Percentiles rank a stretch among this genome's conserved stretches.
phyloP scores from a whole-genome alignment of 2,329 filamentous ascomycete species.

The Biscogniauxia sp. region DNA sequence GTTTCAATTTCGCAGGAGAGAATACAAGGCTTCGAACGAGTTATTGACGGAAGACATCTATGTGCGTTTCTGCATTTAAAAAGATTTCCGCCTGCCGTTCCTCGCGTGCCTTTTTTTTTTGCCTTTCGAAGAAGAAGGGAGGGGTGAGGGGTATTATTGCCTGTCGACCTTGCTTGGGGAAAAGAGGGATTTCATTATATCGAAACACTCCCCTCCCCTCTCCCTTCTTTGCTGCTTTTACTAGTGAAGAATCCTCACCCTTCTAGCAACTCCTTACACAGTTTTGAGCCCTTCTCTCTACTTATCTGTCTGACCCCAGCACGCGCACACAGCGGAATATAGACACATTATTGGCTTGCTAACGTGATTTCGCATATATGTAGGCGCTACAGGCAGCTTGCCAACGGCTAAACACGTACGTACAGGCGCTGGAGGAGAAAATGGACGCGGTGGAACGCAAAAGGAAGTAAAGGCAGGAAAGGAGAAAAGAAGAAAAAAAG shows the following conservation, averaged over 20 bases:
- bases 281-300: background rate
- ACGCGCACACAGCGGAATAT: background rate
- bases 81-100: slow-evolving; percentile 13
- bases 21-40: slow-evolving; percentile 93
- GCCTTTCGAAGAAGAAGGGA: slow-evolving; percentile 6
- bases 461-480: slow-evolving; percentile 53
- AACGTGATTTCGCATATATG: slow-evolving; percentile 5
- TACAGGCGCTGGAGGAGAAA: slow-evolving; percentile 78
- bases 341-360: slow-evolving; percentile 7
- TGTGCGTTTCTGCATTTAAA: slow-evolving; percentile 60
- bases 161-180: too few relatives aligned
- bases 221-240: slow-evolving; percentile 18
- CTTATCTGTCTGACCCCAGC: slow-evolving; percentile 1
- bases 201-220: background rate
- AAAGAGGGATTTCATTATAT: background rate
- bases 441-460: slow-evolving; percentile 63
- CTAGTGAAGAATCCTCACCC: slow-evolving; percentile 22
- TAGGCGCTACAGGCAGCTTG: slow-evolving; percentile 87
- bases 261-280: background rate
- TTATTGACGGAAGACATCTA: slow-evolving; percentile 94
- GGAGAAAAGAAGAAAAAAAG: background rate
- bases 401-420: slow-evolving; percentile 79
- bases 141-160: background rate
- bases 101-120: slow-evolving; percentile 17
- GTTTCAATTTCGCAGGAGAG: slow-evolving; percentile 46